A percentile compares a stretch with the other conserved stretches of the same genome.
Conservation (phyloP, 805 yeast genomes). For the Candida quercuum region DNA sequence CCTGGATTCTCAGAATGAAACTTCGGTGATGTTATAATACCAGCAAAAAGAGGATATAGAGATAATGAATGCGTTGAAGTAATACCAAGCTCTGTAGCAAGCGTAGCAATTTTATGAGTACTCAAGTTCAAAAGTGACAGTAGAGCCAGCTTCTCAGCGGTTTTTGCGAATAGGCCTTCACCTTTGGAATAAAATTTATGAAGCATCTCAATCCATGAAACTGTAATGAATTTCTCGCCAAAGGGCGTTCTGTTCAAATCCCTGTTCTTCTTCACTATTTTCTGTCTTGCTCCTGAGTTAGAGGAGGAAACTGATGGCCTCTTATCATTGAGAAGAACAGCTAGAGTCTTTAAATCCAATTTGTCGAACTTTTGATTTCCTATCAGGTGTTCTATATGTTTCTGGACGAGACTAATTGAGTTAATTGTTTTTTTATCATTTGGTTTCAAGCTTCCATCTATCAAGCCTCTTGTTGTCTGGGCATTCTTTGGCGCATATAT, state of each 20-base stretch:
- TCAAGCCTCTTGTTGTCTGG: slow-evolving; percentile 41
- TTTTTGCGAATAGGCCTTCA: slow-evolving; percentile 41
- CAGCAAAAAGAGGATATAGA: slow-evolving; percentile 49
- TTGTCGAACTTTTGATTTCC: slow-evolving; percentile 21
- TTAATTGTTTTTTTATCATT: slow-evolving; percentile 26
- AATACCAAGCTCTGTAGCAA: slow-evolving; percentile 42
- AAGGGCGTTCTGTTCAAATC: slow-evolving; percentile 28
- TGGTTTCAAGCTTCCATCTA: slow-evolving; percentile 43
- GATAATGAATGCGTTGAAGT: slow-evolving; percentile 36
- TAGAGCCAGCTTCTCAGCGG: slow-evolving; percentile 43
- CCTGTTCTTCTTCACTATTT: not conserved
- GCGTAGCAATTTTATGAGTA: slow-evolving; percentile 21
- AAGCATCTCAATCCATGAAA: slow-evolving; percentile 52
- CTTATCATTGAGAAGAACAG: slow-evolving; percentile 7
- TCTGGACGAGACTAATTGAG: slow-evolving; percentile 41
- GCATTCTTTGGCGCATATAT: slow-evolving; percentile 44
- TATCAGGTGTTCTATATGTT: slow-evolving; percentile 42
- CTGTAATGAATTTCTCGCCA: slow-evolving; percentile 48
- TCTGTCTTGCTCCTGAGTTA: not conserved
- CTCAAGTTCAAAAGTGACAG: slow-evolving; percentile 36
- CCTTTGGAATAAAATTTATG: slow-evolving; percentile 58
- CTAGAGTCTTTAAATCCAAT: slow-evolving; percentile 14
- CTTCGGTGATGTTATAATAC: slow-evolving; percentile 43
- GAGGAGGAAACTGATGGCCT: not conserved
- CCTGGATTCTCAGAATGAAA: slow-evolving; percentile 46